phyloP scores from a whole-genome alignment of 495 filamentous ascomycete genomes.

The Aspergillus homomorphus region DNA sequence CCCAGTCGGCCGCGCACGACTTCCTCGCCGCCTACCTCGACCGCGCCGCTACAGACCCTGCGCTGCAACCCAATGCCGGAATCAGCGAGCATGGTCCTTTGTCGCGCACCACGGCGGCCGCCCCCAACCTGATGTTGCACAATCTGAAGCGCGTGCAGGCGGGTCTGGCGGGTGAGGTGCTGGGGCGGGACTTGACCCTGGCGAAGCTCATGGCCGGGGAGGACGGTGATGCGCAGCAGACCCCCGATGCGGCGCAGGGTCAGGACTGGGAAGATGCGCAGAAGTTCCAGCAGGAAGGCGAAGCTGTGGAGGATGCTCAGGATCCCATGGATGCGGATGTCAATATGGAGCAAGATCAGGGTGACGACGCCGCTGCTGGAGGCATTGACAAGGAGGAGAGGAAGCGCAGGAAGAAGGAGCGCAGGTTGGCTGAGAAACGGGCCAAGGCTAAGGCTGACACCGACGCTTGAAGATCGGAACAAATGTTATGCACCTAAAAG shows the following conservation, averaged over 20 bases:
- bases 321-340: conserved; percentile 28
- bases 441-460: conserved; percentile 38
- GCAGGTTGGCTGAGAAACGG: conserved; percentile 42
- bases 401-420: conserved; percentile 51
- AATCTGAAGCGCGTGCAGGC: conserved; percentile 65
- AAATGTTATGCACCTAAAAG: background rate
- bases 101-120: conserved; percentile 50
- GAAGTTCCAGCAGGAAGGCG: conserved; percentile 44
- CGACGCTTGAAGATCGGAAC: conserved; percentile 7
- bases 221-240: conserved; percentile 24
- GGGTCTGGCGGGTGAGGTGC: conserved; percentile 57
- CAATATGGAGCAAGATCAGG: conserved; percentile 21
- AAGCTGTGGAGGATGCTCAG: conserved; percentile 28
- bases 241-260: conserved; percentile 18
- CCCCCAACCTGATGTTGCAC: conserved; percentile 57
- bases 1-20: conserved; percentile 50
- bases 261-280: conserved; percentile 51
- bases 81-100: conserved; percentile 60
- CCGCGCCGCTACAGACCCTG: conserved; percentile 50
- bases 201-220: conserved; percentile 36
- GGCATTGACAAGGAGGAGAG: conserved; percentile 47
- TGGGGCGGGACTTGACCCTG: conserved; percentile 48
- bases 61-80: conserved; percentile 63
- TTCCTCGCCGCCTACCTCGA: conserved; percentile 59
- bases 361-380: conserved; percentile 24